Base-by-base conservation (phyloP, 2,329 filamentous ascomycete species). In the Aspergillus latus region DNA sequence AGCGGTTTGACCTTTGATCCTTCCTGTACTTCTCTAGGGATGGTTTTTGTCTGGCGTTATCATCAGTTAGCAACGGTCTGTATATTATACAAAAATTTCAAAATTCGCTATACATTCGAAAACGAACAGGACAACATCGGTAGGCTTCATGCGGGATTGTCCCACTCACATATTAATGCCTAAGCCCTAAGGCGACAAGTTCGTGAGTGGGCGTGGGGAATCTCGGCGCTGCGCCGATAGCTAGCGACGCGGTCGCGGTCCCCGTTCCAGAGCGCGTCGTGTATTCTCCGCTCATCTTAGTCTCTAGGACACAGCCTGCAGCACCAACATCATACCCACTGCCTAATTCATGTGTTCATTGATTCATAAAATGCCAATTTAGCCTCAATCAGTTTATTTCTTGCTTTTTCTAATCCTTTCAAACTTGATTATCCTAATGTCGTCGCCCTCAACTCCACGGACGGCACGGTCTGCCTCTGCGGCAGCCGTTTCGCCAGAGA, bases 391-490 rank as follows among this genome's bases (percentile, higher is more conserved):
- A 46, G 49, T 47, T 26, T 6, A 11, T 34, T 21, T 29, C 34
- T 13, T 37, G 5, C 10, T 11, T 45, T 9, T 29, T 45, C 26
- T 5, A 44, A 34, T 15, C 13, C 16, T 21, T 26, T 4, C 11
- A 52, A 15, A 49, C 15, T 10, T 42, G 2, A 47, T 21, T 11
- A 11, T 36, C 51, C 61, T 8, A 26, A 72, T 72, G 69, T 71
- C 70, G 10, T 59, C 65, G 9, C 65, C 67, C 9, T 71, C 69
- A 16, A 72, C 71, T 13, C 70, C 71, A 30, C 69, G 64, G 16
- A 66, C 68, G 61, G 66, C 68, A 66, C 70, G 71, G 52, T 66
- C 66, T 61, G 62, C 62, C 62, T 69, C 71, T 21, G 58, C 65
- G 10, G 52, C 59, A 2, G 60, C 62, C 16, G 59, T 61, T 37